These are phyloP conservation scores for Dipteronia sinensis DNA, from an alignment of 345 rosid genomes.

Conservation along the genomic window DNA sequence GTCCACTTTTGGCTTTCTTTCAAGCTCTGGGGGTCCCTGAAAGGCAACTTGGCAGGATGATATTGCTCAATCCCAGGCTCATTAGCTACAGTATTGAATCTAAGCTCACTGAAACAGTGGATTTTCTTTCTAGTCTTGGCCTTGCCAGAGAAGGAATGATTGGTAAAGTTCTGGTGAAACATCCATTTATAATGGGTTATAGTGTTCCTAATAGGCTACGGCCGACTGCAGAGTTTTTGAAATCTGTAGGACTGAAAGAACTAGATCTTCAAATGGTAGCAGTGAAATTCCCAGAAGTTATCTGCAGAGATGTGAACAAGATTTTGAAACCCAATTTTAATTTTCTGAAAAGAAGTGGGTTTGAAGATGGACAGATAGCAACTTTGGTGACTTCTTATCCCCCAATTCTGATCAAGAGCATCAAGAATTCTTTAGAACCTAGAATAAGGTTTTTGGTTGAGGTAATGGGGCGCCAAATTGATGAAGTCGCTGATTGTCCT, in stretches of 20 bases:
- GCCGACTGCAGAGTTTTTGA: conserved; percentile 65
- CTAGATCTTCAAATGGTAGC: conserved; percentile 51
- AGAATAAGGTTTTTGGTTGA: conserved; percentile 68
- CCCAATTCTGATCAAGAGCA: conserved; percentile 64
- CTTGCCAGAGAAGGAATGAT: conserved; percentile 61
- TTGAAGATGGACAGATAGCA: conserved; percentile 55
- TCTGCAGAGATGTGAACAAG: conserved; percentile 70
- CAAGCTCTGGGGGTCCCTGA: conserved; percentile 75
- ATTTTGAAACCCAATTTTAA: conserved; percentile 55
- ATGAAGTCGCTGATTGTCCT: conserved; percentile 64
- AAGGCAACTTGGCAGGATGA: conserved; percentile 67
- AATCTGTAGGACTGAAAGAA: conserved; percentile 51
- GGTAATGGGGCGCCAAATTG: conserved; percentile 67
- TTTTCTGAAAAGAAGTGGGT: conserved; percentile 51
- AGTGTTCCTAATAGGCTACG: conserved; percentile 57
- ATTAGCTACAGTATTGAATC: conserved; percentile 77
- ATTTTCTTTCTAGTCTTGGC: conserved; percentile 63
- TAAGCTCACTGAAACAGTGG: conserved; percentile 55
- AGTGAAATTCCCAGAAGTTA: conserved; percentile 62
- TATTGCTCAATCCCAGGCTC: conserved; percentile 72
- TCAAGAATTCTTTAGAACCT: conserved; percentile 66
- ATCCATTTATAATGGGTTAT: conserved; percentile 76
- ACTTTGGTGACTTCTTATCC: conserved; percentile 67
- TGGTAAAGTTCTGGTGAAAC: conserved; percentile 62
- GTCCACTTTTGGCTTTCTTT: conserved; percentile 82